Evolutionary conservation across 129 eudicot genomes (phyloP).

Genomic region (Flaveria trinervia): DNA sequence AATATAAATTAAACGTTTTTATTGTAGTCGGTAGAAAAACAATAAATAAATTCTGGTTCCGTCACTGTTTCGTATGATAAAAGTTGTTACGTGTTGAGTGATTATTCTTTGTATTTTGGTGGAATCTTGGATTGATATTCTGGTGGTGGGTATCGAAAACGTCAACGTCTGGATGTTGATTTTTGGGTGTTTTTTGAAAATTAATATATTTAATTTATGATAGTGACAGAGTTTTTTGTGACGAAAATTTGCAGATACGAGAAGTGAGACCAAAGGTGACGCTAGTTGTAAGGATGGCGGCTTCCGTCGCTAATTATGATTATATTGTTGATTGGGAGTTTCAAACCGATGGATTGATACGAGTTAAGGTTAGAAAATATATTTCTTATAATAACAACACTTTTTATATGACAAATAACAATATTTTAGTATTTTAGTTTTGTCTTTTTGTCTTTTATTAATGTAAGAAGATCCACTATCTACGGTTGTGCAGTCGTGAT

Average conservation of each 20-base stretch:
- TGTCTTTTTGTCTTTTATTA: background rate
- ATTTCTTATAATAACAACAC: background rate
- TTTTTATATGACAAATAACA: background rate
- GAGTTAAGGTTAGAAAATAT: slow-evolving; percentile 57
- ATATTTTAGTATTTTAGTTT: background rate
- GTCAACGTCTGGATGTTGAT: background rate
- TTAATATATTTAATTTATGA: background rate
- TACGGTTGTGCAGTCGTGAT: slow-evolving; percentile 6
- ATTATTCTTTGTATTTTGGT: background rate
- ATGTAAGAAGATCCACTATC: background rate
- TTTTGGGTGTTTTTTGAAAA: background rate
- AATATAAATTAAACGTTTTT: too few relatives aligned
- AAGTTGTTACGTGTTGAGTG: background rate
- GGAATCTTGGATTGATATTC: slow-evolving; percentile 1
- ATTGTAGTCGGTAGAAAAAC: too few relatives aligned
- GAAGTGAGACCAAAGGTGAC: slow-evolving; percentile 99
- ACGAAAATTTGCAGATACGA: slow-evolving; percentile 49
- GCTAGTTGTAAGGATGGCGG: slow-evolving; percentile 94
- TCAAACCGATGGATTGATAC: slow-evolving; percentile 87
- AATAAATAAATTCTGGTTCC: too few relatives aligned
- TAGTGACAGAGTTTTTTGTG: slow-evolving; percentile 12
- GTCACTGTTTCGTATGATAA: too few relatives aligned
- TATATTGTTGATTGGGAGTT: slow-evolving; percentile 98
- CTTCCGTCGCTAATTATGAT: slow-evolving; percentile 97
- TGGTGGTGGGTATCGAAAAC: slow-evolving; percentile 2